Evolutionary conservation across 306 rosid genomes (phyloP).

Genomic region (Gynostemma pentaphyllum): DNA sequence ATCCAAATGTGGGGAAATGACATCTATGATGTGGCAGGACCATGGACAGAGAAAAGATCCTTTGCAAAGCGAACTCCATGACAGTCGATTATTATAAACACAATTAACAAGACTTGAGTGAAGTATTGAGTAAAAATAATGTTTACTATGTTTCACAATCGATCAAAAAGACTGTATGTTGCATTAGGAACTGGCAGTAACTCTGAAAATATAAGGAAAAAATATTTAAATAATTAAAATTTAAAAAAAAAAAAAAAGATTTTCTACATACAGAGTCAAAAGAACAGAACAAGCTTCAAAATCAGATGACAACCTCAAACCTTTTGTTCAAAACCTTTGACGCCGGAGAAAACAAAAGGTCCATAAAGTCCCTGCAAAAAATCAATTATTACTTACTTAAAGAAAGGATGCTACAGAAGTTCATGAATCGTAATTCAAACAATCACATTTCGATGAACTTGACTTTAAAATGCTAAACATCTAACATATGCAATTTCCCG

Average conservation of each 20-base stretch:
- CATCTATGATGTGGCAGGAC: not conserved
- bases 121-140: not conserved
- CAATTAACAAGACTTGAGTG: not conserved
- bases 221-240: not conserved
- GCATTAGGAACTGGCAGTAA: not conserved
- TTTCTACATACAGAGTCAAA: not conserved
- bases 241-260: not conserved
- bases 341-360: conserved; percentile 77
- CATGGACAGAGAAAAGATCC: not conserved
- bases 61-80: not conserved
- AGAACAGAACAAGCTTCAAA: conserved; percentile 7
- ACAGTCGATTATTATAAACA: not conserved
- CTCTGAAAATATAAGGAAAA: not conserved
- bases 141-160: not conserved
- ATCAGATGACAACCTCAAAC: conserved; percentile 63
- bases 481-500: not conserved
- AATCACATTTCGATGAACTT: not conserved
- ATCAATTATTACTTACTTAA: conserved; percentile 1
- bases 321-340: conserved; percentile 87
- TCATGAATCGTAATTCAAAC: conserved; percentile 3
- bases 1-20: not conserved
- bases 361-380: conserved; percentile 72
- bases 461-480: not conserved
- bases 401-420: conserved; percentile 9
- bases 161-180: not conserved